A percentile compares a stretch with the other conserved stretches of the same genome.
These are phyloP conservation scores for Sphaerostilbella broomeana DNA, from an alignment of 2,329 filamentous ascomycete genomes.

Conservation along the genomic window DNA sequence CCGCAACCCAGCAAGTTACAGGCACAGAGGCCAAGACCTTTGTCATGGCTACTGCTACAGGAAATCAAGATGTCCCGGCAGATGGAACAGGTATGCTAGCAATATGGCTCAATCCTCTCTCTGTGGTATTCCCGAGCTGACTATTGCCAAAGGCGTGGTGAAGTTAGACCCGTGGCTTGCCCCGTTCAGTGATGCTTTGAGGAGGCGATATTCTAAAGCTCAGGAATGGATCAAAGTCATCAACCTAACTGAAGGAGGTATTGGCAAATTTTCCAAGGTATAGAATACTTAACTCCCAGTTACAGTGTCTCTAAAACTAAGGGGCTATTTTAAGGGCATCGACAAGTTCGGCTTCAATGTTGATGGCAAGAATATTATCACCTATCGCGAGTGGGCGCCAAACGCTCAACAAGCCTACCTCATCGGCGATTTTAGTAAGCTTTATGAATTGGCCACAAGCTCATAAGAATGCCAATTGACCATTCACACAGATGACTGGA, in stretches of 20 bases:
- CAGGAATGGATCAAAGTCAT: slow-evolving; percentile 84
- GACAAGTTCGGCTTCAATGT: slow-evolving; percentile 85
- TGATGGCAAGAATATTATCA: slow-evolving; percentile 72
- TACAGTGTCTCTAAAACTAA: slow-evolving; percentile 18
- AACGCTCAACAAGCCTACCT: slow-evolving; percentile 79
- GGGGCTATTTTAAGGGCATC: slow-evolving; percentile 54
- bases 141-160: slow-evolving; percentile 60
- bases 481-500: slow-evolving; percentile 65
- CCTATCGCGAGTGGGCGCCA: slow-evolving; percentile 94
- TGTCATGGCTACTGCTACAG: no score
- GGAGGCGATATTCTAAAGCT: slow-evolving; percentile 68
- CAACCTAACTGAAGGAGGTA: slow-evolving; percentile 74
- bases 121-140: slow-evolving; percentile 9
- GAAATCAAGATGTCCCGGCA: slow-evolving; percentile 36
- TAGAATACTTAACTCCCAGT: not conserved
- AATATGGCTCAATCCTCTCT: not conserved
- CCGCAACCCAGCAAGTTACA: no score
- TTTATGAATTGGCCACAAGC: not conserved
- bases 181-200: slow-evolving; percentile 74
- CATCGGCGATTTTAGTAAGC: slow-evolving; percentile 87
- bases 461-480: slow-evolving; percentile 23
- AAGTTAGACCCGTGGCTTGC: slow-evolving; percentile 83
- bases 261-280: slow-evolving; percentile 86
- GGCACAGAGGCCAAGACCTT: no score
- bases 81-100: slow-evolving; percentile 62